Percentiles rank a stretch among this genome's conserved stretches.
These are phyloP conservation scores for Penicillium odoratum DNA, from an alignment of 495 filamentous ascomycete genomes.

Conservation along the genomic window DNA sequence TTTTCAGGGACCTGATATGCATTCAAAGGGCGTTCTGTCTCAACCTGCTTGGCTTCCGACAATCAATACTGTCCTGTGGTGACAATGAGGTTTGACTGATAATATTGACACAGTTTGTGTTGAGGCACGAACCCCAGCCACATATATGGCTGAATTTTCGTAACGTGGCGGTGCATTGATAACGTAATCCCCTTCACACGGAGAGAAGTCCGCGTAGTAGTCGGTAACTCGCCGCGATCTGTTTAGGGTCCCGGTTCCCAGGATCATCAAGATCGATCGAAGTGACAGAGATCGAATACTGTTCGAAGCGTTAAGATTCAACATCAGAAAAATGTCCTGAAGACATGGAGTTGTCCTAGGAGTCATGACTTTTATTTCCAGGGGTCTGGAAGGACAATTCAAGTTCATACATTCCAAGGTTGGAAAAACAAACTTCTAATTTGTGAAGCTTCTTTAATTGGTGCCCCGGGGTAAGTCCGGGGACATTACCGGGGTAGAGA, in stretches of 20 bases:
- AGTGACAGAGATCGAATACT: background rate
- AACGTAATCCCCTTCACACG: slow-evolving; percentile 2
- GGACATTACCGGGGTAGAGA: slow-evolving; percentile 28
- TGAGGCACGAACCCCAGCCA: slow-evolving; percentile 25
- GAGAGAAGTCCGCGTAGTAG: slow-evolving; percentile 21
- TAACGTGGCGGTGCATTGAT: slow-evolving; percentile 3
- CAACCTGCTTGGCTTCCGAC: background rate
- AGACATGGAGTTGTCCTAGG: too few species aligned
- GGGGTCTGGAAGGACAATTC: too few species aligned
- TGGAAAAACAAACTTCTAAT: background rate
- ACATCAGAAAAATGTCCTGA: too few species aligned
- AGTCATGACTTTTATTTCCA: too few species aligned
- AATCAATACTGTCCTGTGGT: background rate
- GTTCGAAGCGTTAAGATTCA: too few species aligned
- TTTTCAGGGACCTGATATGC: background rate
- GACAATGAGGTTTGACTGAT: background rate
- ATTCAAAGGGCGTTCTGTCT: background rate
- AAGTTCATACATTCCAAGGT: too few species aligned
- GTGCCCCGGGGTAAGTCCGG: slow-evolving; percentile 27
- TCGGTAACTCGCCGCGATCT: slow-evolving; percentile 19
- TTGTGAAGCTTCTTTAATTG: background rate
- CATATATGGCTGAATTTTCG: slow-evolving; percentile 14
- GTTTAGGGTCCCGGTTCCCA: background rate
- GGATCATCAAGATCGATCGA: background rate
- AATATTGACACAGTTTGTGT: slow-evolving; percentile 14